Percentiles rank a stretch among this genome's conserved stretches.
Conservation (phyloP, 441 rosid species). For the Aleurites moluccanus region DNA sequence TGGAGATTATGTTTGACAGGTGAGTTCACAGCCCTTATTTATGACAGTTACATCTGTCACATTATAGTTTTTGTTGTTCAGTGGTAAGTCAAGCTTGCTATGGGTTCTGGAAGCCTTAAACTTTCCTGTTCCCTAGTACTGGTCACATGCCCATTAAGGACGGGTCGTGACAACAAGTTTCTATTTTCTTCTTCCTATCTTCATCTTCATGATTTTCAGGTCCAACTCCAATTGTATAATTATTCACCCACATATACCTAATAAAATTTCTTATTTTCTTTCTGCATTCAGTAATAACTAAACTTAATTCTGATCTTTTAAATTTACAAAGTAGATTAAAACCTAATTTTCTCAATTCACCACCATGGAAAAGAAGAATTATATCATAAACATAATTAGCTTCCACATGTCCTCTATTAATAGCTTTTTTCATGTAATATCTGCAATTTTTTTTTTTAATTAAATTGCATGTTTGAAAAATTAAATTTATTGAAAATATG, state of each 20-base stretch:
- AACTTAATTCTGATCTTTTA: background rate
- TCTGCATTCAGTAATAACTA: background rate
- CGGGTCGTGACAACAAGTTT: background rate
- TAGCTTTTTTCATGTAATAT: constrained; percentile 17
- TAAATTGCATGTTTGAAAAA: no score
- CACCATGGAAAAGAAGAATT: background rate
- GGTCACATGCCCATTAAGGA: no score
- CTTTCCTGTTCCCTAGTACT: no score
- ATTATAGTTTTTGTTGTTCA: no score
- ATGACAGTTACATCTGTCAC: no score
- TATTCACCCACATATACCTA: background rate
- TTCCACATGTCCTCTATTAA: background rate
- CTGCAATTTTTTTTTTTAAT: no score
- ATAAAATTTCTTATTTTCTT: background rate
- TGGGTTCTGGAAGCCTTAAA: no score
- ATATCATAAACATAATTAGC: constrained; percentile 17
- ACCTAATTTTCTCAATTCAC: background rate
- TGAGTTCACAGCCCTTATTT: no score
- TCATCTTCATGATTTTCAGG: no score
- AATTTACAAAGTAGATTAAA: background rate
- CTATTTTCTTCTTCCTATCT: background rate
- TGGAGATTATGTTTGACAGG: no score
- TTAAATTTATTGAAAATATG: no score
- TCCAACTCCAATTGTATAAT: background rate
- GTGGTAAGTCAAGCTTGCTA: no score